Evolutionary conservation across 2,329 filamentous ascomycete genomes (phyloP).

Genomic region (Eutypella sp.): DNA sequence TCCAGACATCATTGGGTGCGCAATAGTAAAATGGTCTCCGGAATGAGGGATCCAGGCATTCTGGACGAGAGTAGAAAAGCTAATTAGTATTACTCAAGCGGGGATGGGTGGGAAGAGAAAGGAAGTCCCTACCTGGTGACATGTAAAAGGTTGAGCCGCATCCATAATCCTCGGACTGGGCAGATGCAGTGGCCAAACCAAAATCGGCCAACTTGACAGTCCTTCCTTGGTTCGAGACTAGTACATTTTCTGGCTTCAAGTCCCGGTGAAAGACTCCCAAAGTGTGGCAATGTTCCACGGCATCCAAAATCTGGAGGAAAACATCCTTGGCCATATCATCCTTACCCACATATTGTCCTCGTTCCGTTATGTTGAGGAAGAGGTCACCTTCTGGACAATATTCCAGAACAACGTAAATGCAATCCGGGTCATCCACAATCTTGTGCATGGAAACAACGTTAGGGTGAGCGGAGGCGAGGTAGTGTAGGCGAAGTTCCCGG

Average conservation of each 20-base stretch:
- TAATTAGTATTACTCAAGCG: conserved; percentile 17
- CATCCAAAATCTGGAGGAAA: conserved; percentile 94
- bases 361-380: conserved; percentile 96
- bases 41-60: conserved; percentile 79
- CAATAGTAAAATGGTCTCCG: conserved; percentile 78
- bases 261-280: conserved; percentile 95
- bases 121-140: conserved; percentile 79
- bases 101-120: conserved; percentile 7
- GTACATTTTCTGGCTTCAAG: conserved; percentile 95
- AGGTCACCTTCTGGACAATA: conserved; percentile 96
- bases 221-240: conserved; percentile 82
- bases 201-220: conserved; percentile 97
- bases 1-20: conserved; percentile 96
- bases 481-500: conserved; percentile 87
- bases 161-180: conserved; percentile 86
- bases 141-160: conserved; percentile 99
- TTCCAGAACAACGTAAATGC: conserved; percentile 93
- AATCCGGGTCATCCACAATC: conserved; percentile 87
- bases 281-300: conserved; percentile 90
- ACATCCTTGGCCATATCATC: conserved; percentile 80
- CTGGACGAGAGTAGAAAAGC: conserved; percentile 43
- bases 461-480: conserved; percentile 79
- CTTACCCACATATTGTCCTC: conserved; percentile 87
- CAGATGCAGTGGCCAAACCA: conserved; percentile 83
- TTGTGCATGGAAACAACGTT: conserved; percentile 93